These are phyloP conservation scores for Aureobasidium leucospermi DNA, from an alignment of 2,329 filamentous ascomycete species.

Conservation along the genomic window DNA sequence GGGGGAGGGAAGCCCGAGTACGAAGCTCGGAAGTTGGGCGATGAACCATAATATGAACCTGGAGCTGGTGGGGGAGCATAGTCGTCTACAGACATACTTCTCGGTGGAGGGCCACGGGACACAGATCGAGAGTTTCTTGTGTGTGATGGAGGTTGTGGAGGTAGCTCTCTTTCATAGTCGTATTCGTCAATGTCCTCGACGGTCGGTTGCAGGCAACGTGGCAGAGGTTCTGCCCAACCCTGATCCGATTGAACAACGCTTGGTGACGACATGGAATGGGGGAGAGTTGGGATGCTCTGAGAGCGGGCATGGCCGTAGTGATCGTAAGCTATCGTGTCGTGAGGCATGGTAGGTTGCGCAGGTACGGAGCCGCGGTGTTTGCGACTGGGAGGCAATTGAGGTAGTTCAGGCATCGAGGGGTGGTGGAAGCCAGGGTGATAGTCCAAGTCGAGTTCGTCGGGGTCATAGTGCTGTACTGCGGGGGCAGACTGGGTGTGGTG, in stretches of 20 bases:
- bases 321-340: not conserved
- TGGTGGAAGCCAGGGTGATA: constrained; percentile 14
- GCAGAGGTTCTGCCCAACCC: constrained; percentile 11
- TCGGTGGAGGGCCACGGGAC: constrained; percentile 16
- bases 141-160: constrained; percentile 29
- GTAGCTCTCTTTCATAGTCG: constrained; percentile 26
- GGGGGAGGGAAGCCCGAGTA: constrained; percentile 13
- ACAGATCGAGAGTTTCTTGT: constrained; percentile 9
- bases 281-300: constrained; percentile 1
- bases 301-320: not conserved
- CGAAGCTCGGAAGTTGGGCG: constrained; percentile 4
- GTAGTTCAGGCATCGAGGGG: constrained; percentile 28
- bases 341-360: constrained; percentile 21
- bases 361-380: constrained; percentile 20
- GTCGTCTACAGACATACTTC: constrained; percentile 25
- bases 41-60: constrained; percentile 13
- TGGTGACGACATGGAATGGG: constrained; percentile 8
- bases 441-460: constrained; percentile 7
- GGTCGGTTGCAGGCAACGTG: constrained; percentile 48
- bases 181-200: constrained; percentile 53
- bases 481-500: constrained; percentile 4
- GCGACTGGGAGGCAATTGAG: constrained; percentile 25
- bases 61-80: constrained; percentile 24
- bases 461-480: not conserved
- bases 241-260: not conserved